Percentiles rank a stretch among this genome's conserved stretches.
phyloP scores from a whole-genome alignment of 2,329 filamentous ascomycete species.

The Ceratocystiopsis brevicomis region DNA sequence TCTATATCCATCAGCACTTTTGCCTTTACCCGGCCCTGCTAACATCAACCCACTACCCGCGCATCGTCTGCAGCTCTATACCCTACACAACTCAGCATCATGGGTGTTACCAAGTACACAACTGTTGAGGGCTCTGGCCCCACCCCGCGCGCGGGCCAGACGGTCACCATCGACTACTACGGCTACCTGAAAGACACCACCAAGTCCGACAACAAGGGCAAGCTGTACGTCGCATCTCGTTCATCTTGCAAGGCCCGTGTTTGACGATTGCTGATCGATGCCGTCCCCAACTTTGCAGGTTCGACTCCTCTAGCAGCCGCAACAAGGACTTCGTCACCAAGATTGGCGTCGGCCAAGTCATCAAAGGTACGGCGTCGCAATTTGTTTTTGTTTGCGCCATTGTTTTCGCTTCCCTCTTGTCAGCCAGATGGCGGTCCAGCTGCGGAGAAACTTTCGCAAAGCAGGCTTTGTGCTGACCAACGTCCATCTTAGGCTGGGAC shows the following conservation, averaged over 20 bases:
- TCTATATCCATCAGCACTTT: no score
- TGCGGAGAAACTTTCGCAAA: not conserved
- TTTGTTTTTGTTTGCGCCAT: not conserved
- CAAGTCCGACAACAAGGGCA: conserved; percentile 46
- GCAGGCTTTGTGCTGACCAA: not conserved
- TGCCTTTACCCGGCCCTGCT: not conserved
- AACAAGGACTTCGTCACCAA: conserved; percentile 49
- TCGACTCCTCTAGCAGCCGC: conserved; percentile 69
- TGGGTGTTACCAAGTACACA: conserved; percentile 57
- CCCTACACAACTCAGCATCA: conserved; percentile 20
- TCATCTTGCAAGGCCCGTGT: not conserved
- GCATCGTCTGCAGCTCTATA: not conserved
- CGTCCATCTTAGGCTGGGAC: conserved; percentile 46
- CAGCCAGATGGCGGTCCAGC: not conserved
- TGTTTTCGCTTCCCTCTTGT: not conserved
- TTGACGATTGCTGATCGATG: not conserved
- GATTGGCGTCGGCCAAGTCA: conserved; percentile 73
- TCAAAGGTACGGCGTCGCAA: conserved; percentile 43
- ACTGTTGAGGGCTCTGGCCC: conserved; percentile 41
- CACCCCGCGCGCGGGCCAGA: conserved; percentile 46
- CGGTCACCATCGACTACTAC: conserved; percentile 76
- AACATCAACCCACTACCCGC: not conserved
- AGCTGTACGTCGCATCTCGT: conserved; percentile 34
- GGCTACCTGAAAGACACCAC: conserved; percentile 59
- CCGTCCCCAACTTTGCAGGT: conserved; percentile 31